These are phyloP conservation scores for Aspergillus sp. DNA, from an alignment of 2,329 filamentous ascomycete species.

Conservation along the genomic window DNA sequence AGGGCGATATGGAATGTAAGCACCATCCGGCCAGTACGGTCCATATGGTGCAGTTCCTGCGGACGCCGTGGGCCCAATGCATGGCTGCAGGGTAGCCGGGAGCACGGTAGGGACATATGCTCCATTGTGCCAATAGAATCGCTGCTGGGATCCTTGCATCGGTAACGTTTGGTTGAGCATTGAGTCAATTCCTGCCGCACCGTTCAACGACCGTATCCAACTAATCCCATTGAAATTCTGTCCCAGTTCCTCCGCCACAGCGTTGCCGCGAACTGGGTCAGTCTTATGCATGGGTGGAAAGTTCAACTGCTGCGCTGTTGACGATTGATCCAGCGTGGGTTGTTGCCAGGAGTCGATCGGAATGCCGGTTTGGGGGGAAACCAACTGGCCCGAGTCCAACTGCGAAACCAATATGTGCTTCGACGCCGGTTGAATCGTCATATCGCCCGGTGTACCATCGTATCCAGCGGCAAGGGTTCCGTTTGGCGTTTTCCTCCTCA, in stretches of 20 bases:
- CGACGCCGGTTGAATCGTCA: slow-evolving; percentile 68
- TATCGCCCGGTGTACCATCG: slow-evolving; percentile 76
- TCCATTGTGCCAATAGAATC: slow-evolving; percentile 45
- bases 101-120: slow-evolving; percentile 59
- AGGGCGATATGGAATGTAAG: slow-evolving; percentile 60
- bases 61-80: slow-evolving; percentile 58
- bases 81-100: slow-evolving; percentile 59
- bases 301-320: slow-evolving; percentile 33
- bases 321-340: slow-evolving; percentile 28
- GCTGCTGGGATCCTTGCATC: slow-evolving; percentile 40
- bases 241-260: slow-evolving; percentile 29
- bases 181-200: slow-evolving; percentile 58
- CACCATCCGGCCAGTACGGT: slow-evolving; percentile 65
- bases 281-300: slow-evolving; percentile 42
- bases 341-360: slow-evolving; percentile 35
- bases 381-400: slow-evolving; percentile 41
- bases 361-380: slow-evolving; percentile 33
- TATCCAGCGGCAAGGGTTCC: slow-evolving; percentile 92
- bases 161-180: slow-evolving; percentile 59
- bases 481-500: slow-evolving; percentile 88
- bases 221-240: slow-evolving; percentile 37
- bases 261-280: slow-evolving; percentile 29
- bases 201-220: slow-evolving; percentile 46
- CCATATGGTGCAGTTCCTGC: slow-evolving; percentile 59
- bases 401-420: slow-evolving; percentile 81